These are phyloP conservation scores for Podila minutissima DNA, from an alignment of 192 early-diverging fungal species.

Conservation along the genomic window DNA sequence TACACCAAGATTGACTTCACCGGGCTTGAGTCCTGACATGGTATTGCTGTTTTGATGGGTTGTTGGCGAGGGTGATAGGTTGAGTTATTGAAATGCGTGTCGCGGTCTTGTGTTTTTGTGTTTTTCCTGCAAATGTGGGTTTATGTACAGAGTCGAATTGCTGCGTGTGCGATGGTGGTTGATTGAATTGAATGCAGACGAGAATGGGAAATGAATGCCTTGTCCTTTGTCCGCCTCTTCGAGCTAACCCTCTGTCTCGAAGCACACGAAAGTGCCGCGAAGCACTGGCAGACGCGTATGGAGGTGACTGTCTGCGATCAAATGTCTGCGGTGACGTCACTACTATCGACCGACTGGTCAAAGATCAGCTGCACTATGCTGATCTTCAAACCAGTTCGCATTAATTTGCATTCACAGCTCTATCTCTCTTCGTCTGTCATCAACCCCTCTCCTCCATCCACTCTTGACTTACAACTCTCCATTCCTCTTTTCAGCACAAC, in stretches of 20 bases:
- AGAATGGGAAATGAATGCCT: neutral
- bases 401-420: neutral
- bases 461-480: neutral
- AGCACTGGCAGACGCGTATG: neutral
- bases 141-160: too few relatives aligned
- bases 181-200: neutral
- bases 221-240: neutral
- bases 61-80: conserved; percentile 3
- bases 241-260: neutral
- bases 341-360: too few relatives aligned
- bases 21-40: conserved; percentile 79
- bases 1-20: conserved; percentile 96
- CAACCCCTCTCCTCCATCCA: neutral
- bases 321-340: conserved; percentile 2
- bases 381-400: neutral
- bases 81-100: neutral
- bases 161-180: conserved; percentile 2
- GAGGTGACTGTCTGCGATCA: neutral
- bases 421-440: neutral
- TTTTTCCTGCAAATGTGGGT: too few relatives aligned
- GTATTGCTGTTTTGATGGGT: conserved; percentile 8
- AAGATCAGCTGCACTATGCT: neutral
- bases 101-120: neutral
- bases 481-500: neutral
- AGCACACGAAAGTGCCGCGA: neutral